Conservation (phyloP, 2,329 filamentous ascomycete species). For the Lojkania enalia region DNA sequence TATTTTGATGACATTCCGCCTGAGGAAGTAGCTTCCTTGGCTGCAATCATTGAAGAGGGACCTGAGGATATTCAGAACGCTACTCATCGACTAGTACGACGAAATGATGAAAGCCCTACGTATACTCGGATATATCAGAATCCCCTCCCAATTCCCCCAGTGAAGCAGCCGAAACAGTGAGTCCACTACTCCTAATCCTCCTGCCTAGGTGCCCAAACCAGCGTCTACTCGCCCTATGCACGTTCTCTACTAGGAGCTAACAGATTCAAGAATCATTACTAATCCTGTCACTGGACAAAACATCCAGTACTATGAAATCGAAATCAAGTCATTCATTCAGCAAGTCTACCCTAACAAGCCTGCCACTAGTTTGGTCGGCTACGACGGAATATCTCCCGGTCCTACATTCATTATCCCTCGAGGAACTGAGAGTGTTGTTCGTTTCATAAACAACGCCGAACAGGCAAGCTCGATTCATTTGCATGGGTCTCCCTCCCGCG, state of each 20-base stretch:
- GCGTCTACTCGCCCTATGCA: background rate
- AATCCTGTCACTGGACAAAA: slow-evolving; percentile 36
- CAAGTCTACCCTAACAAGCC: slow-evolving; percentile 47
- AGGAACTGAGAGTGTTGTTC: slow-evolving; percentile 56
- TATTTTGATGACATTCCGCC: background rate
- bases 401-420: slow-evolving; percentile 53
- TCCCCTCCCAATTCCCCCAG: slow-evolving; percentile 50
- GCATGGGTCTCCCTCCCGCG: slow-evolving; percentile 45
- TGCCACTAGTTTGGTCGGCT: slow-evolving; percentile 49
- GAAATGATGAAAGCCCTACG: slow-evolving; percentile 22
- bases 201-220: background rate
- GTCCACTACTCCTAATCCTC: slow-evolving; percentile 9
- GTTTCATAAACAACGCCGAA: slow-evolving; percentile 56
- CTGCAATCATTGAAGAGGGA: background rate
- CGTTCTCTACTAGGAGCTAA: background rate
- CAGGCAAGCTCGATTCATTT: slow-evolving; percentile 55
- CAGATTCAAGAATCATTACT: slow-evolving; percentile 31
- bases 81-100: background rate
- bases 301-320: slow-evolving; percentile 50
- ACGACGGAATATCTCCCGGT: slow-evolving; percentile 58
- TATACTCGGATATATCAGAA: slow-evolving; percentile 37
- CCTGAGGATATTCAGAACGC: background rate
- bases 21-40: background rate
- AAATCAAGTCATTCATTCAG: slow-evolving; percentile 44
- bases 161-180: slow-evolving; percentile 47